A percentile compares a stretch with the other conserved stretches of the same genome.
Conservation (phyloP, 139 green algal genomes). For the Tetradesmus obliquus region DNA sequence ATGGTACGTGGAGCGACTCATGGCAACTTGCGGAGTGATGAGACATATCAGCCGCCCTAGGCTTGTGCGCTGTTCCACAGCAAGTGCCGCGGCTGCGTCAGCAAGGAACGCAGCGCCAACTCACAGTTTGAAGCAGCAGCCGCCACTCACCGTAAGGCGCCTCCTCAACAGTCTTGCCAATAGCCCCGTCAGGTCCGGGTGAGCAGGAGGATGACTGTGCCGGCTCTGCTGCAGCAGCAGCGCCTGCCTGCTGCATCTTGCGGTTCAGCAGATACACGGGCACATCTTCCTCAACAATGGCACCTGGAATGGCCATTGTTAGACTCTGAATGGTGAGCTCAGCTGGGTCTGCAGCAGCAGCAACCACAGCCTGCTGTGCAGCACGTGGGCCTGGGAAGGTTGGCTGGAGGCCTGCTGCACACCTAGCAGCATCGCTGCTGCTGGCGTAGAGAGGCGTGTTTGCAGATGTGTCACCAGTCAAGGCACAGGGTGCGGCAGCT, state of each 20-base stretch:
- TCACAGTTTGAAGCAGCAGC: too few relatives aligned
- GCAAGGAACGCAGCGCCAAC: too few relatives aligned
- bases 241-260: background rate
- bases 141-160: background rate
- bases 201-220: background rate
- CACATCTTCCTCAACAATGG: background rate
- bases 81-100: too few relatives aligned
- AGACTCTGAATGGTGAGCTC: background rate
- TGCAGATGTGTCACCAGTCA: background rate
- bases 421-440: background rate
- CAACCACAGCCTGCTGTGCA: background rate
- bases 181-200: background rate
- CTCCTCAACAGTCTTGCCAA: slow-evolving; percentile 5
- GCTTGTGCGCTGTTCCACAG: too few relatives aligned
- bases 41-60: too few relatives aligned
- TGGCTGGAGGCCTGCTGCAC: background rate
- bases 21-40: too few relatives aligned
- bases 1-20: too few relatives aligned
- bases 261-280: slow-evolving; percentile 6
- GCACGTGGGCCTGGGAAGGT: background rate
- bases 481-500: background rate
- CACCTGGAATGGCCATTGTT: slow-evolving; percentile 7
- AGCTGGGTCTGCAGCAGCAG: background rate
- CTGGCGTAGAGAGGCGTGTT: background rate
- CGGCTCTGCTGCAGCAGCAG: background rate